These are phyloP conservation scores for Juncus inflexus DNA, from an alignment of 176 grass and related monocot genomes.

Conservation along the genomic window DNA sequence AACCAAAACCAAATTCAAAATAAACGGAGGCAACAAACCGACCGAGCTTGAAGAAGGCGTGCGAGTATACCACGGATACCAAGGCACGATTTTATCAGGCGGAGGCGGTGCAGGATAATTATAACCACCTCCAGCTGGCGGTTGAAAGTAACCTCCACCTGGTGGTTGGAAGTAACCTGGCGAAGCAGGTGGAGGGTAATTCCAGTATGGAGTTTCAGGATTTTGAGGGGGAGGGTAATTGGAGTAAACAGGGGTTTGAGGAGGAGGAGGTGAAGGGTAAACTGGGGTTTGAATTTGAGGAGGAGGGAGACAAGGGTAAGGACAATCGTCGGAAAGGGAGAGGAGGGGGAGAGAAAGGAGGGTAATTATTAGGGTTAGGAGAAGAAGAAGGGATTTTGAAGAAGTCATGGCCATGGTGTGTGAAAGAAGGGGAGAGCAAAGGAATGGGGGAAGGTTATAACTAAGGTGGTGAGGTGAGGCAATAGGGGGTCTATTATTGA, in stretches of 20 bases:
- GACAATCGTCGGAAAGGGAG: conserved; percentile 37
- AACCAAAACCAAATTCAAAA: neutral
- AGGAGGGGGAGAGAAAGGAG: neutral
- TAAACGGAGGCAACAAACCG: neutral
- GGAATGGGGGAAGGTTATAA: neutral
- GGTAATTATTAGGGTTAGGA: conserved; percentile 17
- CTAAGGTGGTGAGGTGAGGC: conserved; percentile 12
- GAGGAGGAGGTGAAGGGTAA: conserved; percentile 4
- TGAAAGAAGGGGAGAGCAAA: neutral
- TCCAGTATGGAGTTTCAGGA: neutral
- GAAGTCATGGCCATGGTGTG: conserved; percentile 1
- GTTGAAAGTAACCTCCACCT: conserved; percentile 28
- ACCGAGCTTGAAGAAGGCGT: conserved; percentile 18
- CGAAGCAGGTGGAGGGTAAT: conserved; percentile 41
- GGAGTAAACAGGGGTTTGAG: conserved; percentile 30
- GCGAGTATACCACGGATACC: conserved; percentile 78
- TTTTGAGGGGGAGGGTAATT: conserved; percentile 46
- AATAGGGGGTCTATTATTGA: conserved; percentile 18
- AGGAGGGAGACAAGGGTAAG: conserved; percentile 51
- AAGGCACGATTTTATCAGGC: conserved; percentile 71
- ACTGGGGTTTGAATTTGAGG: conserved; percentile 31
- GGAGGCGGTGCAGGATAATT: conserved; percentile 49
- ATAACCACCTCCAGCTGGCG: conserved; percentile 21
- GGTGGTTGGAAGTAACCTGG: conserved; percentile 41
- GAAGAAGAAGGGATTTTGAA: conserved; percentile 19